Evolutionary conservation across 2,329 filamentous ascomycete species (phyloP).

Genomic region (Cytospora chrysosperma): DNA sequence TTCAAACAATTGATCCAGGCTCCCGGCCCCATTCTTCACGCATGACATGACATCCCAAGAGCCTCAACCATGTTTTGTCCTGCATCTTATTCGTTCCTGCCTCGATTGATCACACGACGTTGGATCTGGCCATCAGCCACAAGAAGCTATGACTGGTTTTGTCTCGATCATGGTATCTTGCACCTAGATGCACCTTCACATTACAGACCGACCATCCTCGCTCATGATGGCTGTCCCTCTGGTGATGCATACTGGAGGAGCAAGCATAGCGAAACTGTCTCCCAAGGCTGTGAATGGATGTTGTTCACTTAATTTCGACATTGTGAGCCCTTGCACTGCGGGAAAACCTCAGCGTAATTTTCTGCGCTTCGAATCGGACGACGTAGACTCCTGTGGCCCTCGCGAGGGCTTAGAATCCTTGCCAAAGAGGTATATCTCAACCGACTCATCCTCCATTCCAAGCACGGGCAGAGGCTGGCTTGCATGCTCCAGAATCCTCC

Average conservation of each 20-base stretch:
- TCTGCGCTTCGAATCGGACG: constrained; percentile 7
- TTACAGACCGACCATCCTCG: background rate
- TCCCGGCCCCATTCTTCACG: background rate
- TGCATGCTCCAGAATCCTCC: constrained; percentile 43
- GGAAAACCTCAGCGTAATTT: constrained; percentile 1
- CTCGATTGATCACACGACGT: background rate
- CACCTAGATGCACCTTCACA: background rate
- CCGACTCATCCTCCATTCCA: constrained; percentile 42
- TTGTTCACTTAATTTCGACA: no score
- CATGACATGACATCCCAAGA: constrained; percentile 13
- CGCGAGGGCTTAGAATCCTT: constrained; percentile 30
- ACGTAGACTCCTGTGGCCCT: background rate
- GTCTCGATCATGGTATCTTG: background rate
- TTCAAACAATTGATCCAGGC: background rate
- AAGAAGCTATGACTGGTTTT: background rate
- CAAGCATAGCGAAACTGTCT: background rate
- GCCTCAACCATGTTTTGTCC: background rate
- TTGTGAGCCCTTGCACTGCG: background rate
- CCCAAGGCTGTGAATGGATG: no score
- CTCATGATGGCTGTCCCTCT: background rate
- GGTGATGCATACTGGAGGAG: background rate
- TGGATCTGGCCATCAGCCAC: background rate
- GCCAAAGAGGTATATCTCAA: constrained; percentile 54
- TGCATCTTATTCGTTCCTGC: constrained; percentile 13
- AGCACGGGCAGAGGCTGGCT: constrained; percentile 47